Base-by-base conservation (phyloP, 495 filamentous ascomycete species). In the Aspergillus saccharolyticus region DNA sequence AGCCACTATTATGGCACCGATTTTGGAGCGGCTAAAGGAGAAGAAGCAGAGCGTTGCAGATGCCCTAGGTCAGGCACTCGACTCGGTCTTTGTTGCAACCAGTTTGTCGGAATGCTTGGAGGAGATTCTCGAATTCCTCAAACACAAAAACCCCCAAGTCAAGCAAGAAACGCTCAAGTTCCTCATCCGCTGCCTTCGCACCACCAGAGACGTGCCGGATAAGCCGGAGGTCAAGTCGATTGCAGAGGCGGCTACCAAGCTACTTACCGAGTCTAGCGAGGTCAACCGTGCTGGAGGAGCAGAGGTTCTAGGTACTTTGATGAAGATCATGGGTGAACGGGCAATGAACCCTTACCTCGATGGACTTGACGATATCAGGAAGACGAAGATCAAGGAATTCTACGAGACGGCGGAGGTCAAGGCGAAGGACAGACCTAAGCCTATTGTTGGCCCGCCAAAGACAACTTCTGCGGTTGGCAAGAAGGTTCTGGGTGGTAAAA, bases 261-360 rank as follows among this genome's bases (percentile, higher is more conserved):
- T 97, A 10, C 80, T 97, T 1, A 86, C 92, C 0, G 95, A 99
- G 60, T 89, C 89, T 1, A 89, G 81, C 53, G 93, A 95, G 64
- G 89, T 79, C 12, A 83, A 92, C 44, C 82, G 95, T 68, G 87
- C 90, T 42, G 89, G 89, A 44, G 94, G 90, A 65, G 91, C 92
- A 14, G 95, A 99, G 65, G 83, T 91, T 33, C 76, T 99, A 17
- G 95, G 95, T 58, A 96, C 91, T 0, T 70, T 99, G 60, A 97
- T 97, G 94, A 97, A 97, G 79, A 97, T 99, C 48, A 87, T 97
- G 78, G 93, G 95, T 44, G 95, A 99, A 66, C 83, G 94, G 43
- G 87, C 87, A n/a, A 99, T 97, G 94, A 89, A 87, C 44, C 89
- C 90, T 7, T 90, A 95, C 67, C 74, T 99, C n/a, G 92, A 97